phyloP scores from a whole-genome alignment of 2,329 filamentous ascomycete species.

The Ophidiomyces ophidiicola region DNA sequence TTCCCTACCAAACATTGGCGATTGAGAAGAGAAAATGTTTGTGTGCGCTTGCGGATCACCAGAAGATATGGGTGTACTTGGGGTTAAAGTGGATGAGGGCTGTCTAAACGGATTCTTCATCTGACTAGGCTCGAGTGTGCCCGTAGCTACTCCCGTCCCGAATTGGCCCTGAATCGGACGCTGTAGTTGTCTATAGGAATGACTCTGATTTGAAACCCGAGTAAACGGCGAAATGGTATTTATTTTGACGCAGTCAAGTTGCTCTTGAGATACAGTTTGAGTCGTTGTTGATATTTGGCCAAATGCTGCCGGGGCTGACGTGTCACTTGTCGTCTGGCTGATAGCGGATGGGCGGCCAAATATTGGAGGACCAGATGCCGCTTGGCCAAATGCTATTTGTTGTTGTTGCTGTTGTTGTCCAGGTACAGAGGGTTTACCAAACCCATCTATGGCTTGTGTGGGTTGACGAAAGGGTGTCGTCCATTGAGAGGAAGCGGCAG shows the following conservation, averaged over 20 bases:
- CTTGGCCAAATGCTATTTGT: constrained; percentile 3
- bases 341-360: constrained; percentile 9
- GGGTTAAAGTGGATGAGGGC: constrained; percentile 18
- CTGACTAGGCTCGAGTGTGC: constrained; percentile 24
- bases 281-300: constrained; percentile 16
- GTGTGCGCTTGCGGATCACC: constrained; percentile 17
- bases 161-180: constrained; percentile 19
- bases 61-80: constrained; percentile 16
- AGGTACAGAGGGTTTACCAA: constrained; percentile 32
- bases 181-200: constrained; percentile 10
- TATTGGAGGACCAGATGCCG: constrained; percentile 12
- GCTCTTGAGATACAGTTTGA: constrained; percentile 4
- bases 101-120: constrained; percentile 24
- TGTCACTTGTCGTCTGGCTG: constrained; percentile 2
- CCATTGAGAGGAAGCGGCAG: no score
- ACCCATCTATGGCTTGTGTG: constrained; percentile 21
- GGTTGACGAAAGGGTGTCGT: constrained; percentile 14
- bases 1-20: constrained; percentile 14
- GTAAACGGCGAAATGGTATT: constrained; percentile 24
- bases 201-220: constrained; percentile 15
- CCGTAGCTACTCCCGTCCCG: constrained; percentile 22
- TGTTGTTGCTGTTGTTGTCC: constrained; percentile 21
- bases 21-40: constrained; percentile 18
- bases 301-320: constrained; percentile 18
- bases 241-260: constrained; percentile 9